phyloP scores from a whole-genome alignment of 371 early-diverging fungal genomes.

The Syncephalis plumigaleata region DNA sequence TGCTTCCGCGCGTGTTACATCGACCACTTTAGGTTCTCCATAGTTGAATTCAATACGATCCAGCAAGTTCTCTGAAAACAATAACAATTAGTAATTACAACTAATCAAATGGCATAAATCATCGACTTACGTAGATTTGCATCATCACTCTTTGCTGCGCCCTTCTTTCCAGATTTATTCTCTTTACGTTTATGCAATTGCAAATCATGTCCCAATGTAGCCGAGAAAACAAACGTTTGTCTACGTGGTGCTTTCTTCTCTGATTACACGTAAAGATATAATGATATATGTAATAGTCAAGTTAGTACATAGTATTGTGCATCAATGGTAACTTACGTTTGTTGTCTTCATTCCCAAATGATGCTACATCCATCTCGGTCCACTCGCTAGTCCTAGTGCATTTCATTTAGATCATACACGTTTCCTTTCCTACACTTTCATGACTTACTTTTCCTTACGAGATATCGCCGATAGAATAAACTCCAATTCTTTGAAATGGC shows the following conservation, averaged over 20 bases:
- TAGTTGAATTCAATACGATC: constrained; percentile 55
- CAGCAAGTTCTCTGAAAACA: constrained; percentile 37
- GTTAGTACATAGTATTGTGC: no score
- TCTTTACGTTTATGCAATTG: constrained; percentile 28
- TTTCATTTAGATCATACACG: not conserved
- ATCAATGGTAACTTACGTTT: not conserved
- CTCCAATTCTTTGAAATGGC: constrained; percentile 70
- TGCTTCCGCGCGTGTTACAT: constrained; percentile 39
- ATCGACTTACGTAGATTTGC: not conserved
- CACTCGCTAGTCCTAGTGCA: constrained; percentile 16
- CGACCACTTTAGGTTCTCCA: constrained; percentile 43
- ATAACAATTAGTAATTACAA: not conserved
- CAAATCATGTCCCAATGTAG: constrained; percentile 68
- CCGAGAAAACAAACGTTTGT: constrained; percentile 93
- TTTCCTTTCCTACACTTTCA: not conserved
- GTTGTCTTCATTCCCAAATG: constrained; percentile 1
- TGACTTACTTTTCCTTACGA: not conserved
- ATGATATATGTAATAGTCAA: no score
- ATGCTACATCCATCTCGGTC: constrained; percentile 15
- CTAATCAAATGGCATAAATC: not conserved
- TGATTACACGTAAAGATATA: constrained; percentile 2
- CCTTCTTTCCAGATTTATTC: constrained; percentile 11
- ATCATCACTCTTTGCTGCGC: not conserved
- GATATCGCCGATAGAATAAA: constrained; percentile 33
- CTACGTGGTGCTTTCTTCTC: constrained; percentile 16